These are phyloP conservation scores for Hylodesmum podocarpum DNA, from an alignment of 306 rosid species.

Conservation along the genomic window DNA sequence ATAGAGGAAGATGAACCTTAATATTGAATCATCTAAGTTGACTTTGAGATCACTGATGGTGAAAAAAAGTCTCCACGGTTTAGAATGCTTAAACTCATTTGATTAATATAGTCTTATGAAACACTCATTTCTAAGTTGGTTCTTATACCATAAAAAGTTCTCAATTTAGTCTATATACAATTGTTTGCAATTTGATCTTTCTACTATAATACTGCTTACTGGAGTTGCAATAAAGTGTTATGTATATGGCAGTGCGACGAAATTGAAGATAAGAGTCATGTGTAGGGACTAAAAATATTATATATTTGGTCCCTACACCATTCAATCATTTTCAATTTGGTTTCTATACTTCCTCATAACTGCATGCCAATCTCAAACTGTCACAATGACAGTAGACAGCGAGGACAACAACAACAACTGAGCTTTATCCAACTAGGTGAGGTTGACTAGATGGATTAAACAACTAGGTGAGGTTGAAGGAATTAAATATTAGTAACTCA, in stretches of 20 bases:
- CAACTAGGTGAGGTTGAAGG: too few species aligned
- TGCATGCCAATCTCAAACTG: neutral
- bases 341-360: neutral
- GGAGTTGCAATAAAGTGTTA: neutral
- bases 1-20: neutral
- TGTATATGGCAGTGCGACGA: neutral
- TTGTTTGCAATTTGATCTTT: neutral
- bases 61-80: neutral
- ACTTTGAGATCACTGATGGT: neutral
- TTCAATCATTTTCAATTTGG: neutral
- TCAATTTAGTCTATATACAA: neutral
- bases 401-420: neutral
- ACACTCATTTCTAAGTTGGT: neutral
- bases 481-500: neutral
- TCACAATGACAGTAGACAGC: neutral
- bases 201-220: neutral
- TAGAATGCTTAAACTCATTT: neutral
- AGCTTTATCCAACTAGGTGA: too few species aligned
- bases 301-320: neutral
- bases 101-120: too few species aligned
- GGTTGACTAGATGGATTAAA: too few species aligned
- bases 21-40: neutral
- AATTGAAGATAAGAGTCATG: neutral
- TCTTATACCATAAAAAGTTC: neutral
- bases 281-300: neutral